Evolutionary conservation across 495 filamentous ascomycete genomes (phyloP), one percentile per base, ranked within the genome.

Genomic region (Talaromyces proteolyticus): DNA sequence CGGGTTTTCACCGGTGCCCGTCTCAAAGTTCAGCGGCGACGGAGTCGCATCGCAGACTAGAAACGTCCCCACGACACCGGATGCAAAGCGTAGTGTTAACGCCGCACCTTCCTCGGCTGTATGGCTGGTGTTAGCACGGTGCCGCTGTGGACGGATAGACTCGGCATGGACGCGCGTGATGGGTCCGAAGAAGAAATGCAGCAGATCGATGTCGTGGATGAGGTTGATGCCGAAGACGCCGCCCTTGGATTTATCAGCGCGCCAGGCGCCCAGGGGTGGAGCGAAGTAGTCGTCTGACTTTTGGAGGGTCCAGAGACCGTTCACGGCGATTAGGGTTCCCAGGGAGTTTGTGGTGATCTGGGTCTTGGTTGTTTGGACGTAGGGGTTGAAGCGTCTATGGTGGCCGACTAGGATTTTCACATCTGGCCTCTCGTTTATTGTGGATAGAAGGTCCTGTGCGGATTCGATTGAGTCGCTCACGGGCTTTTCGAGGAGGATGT

Each of bases 331-430:
- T 11, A 72, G 45, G 0, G 51, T 57, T 19, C 80, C 80, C 0
- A 81, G 66, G 0, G 61, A 60, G 1, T 66, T 61, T 0, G 60
- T 19, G 16, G 57, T 53, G 4, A 84, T 51, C 6, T 70, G 58
- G 23, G 65, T 53, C 49, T 78, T 81, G 0, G 77, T 72, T 7
- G 73, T 65, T 3, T 65, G 58, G 1, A 80, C 65, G 57, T 80
- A 82, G 2, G 75, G 73, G 53, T 84, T 82, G 62, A 82, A 82
- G 25, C 80, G 70, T 14, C 80, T 70, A 57, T 84, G 79, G 56
- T 84, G 79, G 37, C 80, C 81, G 38, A 81, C 76, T 4, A 82
- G 64, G 5, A 81, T 55, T 19, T 74, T 70, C n/a, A 74, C 29
- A 4, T 14, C 4, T 1, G 29, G 8, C 8, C 14, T 34, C 8